Base-by-base conservation (phyloP, 495 filamentous ascomycete species). In the Annulohypoxylon bovei region DNA sequence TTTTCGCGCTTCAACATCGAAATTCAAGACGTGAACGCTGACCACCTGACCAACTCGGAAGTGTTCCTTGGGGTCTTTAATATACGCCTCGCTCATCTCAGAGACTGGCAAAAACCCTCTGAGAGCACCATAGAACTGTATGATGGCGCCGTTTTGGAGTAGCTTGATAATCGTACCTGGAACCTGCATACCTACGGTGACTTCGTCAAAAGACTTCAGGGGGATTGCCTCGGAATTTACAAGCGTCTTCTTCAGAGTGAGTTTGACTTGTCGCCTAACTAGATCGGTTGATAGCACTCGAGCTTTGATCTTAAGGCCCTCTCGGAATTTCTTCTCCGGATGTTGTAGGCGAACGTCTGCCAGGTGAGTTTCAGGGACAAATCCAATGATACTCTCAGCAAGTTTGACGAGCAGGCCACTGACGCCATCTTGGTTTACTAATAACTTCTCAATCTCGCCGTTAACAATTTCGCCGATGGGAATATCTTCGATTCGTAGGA, bases 1-100 rank as follows among this genome's bases (percentile, higher is more conserved):
- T 70, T 90, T 89, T 63, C 83, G 81, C 39, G 86, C 85, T 52
- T 89, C 84, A 0, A 87, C 79, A 78, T 97, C 90, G 35, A 98
- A 89, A 67, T 89, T 91, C 42, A 95, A 70, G 20, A 95, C 88
- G 70, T 92, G 90, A 32, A 97, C 91, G 78, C 87, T 97, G 66
- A 99, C 90, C 16, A 95, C 93, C 76, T 99, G 95, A 1, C 96
- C 95, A 6, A 87, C 80, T 32, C 90, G 88, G 80, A 99, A 99
- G 76, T 99, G 94, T 72, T 95, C 88, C 44, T 85, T 87, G 6
- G 94, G 93, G 74, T 97, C 91, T 72, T 91, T 87, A 70, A 99
- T 97, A 77, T 89, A 98, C 12, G 94, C 92, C 75, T 98, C 96
- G 76, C 94, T 97, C 96, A 99, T 98, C 76, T 99, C 95, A 2